Evolutionary conservation across 768 basidiomycete species (phyloP), one percentile per base, ranked within the genome.

Genomic region (Boletus rubroflammeus): DNA sequence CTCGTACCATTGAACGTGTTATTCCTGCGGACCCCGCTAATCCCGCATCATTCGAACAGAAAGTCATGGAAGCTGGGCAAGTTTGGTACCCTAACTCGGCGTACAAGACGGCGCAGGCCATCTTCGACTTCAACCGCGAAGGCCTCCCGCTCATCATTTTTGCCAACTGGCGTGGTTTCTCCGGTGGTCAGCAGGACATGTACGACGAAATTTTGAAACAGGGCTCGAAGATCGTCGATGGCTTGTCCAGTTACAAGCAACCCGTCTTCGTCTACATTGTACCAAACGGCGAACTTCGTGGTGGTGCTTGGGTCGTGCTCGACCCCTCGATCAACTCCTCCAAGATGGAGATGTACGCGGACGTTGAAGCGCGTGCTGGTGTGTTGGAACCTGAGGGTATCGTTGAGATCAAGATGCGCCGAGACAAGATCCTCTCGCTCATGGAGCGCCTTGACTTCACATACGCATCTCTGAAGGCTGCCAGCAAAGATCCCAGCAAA

Each of bases 21-120:
- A 90, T 98, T 36, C 95, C 97, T 31, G 97, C 97, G 40, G 97
- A 99, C 63, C 97, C 97, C 13, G 97, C 97, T 50, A 99, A 98
- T 72, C 89, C 96, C 4, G 80, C 88, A 14, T 98, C 96, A 7
- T 92, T 95, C 70, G 97, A 99, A 71, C 95, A 95, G 67, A 88
- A 88, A 62, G 93, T 98, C 72, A 96, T 98, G 88, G 95, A 98
- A 70, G 97, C 97, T n/a, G 97, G 97, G 61, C 93, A 96, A 73
- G 97, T 98, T 25, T 99, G 97, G 97, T 98, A 98, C 71, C 97
- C 97, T 34, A 98, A 99, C 73, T 96, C 93, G 6, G 95, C 97
- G 6, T 95, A 97, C 79, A 99, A 99, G 81, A 99, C 97, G 8
- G 97, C 95, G 8, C 97, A 98, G 66, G 96, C 97, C 15, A 98